Evolutionary conservation across 1,284 basidiomycete species (phyloP).

Genomic region (Kalmanozyma brasiliensis): DNA sequence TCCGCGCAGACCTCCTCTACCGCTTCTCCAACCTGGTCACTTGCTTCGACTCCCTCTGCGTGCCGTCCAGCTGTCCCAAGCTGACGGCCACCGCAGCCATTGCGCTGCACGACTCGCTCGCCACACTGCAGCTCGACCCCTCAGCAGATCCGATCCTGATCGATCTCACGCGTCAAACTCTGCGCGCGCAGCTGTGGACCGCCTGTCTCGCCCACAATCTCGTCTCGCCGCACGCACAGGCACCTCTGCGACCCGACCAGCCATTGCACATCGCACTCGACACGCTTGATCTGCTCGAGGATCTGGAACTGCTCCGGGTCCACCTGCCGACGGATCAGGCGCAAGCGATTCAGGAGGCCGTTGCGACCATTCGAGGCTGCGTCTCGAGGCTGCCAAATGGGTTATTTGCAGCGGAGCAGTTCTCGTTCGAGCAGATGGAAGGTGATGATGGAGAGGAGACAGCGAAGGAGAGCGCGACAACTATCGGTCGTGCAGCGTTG

Average conservation of each 20-base stretch:
- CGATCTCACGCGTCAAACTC: conserved; percentile 32
- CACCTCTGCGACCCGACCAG: conserved; percentile 30
- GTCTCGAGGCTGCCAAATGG: conserved; percentile 17
- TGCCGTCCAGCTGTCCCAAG: background rate
- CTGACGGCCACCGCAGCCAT: conserved; percentile 11
- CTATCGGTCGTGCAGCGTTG: conserved; percentile 24
- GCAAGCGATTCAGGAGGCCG: conserved; percentile 13
- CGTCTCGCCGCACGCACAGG: conserved; percentile 11
- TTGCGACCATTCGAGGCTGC: conserved; percentile 19
- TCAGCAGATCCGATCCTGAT: conserved; percentile 27
- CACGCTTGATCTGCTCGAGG: conserved; percentile 44
- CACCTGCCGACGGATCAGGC: conserved; percentile 1
- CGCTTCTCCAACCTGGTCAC: conserved; percentile 5
- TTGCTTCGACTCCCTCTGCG: conserved; percentile 1
- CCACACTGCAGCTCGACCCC: conserved; percentile 7
- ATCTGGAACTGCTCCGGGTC: conserved; percentile 27
- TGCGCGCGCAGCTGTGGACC: conserved; percentile 32
- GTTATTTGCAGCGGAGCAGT: conserved; percentile 16
- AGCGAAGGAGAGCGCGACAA: conserved; percentile 13
- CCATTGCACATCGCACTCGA: conserved; percentile 43
- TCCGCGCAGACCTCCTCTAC: conserved; percentile 14
- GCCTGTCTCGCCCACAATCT: conserved; percentile 31
- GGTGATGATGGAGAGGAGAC: background rate
- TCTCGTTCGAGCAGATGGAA: conserved; percentile 37
- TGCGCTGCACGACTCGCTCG: conserved; percentile 31